These are phyloP conservation scores for Fusarium illudens DNA, from an alignment of 2,329 filamentous ascomycete genomes.

Conservation along the genomic window DNA sequence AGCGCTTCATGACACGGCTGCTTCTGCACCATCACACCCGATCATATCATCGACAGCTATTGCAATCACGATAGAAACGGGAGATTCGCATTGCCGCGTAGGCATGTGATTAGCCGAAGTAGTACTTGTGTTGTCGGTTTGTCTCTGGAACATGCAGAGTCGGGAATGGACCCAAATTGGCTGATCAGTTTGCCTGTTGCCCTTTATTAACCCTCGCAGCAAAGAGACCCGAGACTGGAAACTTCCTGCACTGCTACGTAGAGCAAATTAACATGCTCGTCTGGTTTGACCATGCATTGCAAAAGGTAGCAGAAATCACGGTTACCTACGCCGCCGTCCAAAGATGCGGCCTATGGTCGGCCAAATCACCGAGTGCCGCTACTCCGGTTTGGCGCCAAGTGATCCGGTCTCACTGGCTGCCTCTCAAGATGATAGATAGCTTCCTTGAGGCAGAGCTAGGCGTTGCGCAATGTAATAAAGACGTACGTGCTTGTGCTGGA, in stretches of 20 bases:
- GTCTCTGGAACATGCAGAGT: background rate
- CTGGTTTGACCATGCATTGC: background rate
- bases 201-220: background rate
- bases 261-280: background rate
- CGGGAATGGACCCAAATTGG: background rate
- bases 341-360: background rate
- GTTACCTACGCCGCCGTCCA: background rate
- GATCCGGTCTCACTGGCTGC: background rate
- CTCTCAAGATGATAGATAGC: background rate
- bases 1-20: background rate
- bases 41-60: background rate
- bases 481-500: background rate
- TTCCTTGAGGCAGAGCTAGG: background rate
- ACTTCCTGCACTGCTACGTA: background rate
- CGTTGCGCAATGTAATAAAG: constrained; percentile 3
- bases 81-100: constrained; percentile 17
- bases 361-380: background rate
- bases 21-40: background rate
- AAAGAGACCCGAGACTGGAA: background rate
- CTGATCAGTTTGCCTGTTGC: background rate
- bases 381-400: background rate
- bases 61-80: background rate
- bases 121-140: background rate
- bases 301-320: background rate
- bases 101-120: constrained; percentile 26